phyloP scores from a whole-genome alignment of 768 basidiomycete genomes.

The Serendipita sp. region DNA sequence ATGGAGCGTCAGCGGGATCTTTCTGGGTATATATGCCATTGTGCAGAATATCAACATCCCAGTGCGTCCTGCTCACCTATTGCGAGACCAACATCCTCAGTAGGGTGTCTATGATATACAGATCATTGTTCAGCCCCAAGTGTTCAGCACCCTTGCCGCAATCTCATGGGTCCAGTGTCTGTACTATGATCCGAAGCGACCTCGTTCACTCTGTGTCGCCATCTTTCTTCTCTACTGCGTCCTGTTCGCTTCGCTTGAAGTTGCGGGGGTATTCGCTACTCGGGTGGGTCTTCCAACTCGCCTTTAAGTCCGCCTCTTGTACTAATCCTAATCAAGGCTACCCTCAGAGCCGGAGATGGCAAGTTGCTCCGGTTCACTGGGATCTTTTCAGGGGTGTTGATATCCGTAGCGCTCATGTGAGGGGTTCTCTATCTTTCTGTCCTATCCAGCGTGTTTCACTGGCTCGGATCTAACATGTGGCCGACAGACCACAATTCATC shows the following conservation, averaged over 20 bases:
- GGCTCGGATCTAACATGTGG: constrained; percentile 12
- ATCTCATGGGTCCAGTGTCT: constrained; percentile 36
- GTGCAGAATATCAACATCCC: constrained; percentile 54
- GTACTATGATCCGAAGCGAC: constrained; percentile 39
- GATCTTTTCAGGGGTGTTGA: constrained; percentile 39
- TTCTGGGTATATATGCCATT: constrained; percentile 54
- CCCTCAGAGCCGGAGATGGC: constrained; percentile 22
- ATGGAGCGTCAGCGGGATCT: constrained; percentile 44
- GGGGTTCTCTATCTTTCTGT: constrained; percentile 14
- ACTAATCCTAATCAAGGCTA: constrained; percentile 19
- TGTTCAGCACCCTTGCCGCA: constrained; percentile 20
- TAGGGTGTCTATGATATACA: neutral
- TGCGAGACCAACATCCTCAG: neutral
- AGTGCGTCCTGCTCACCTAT: constrained; percentile 31
- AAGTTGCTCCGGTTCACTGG: constrained; percentile 41
- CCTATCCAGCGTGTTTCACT: neutral
- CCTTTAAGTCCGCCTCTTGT: neutral
- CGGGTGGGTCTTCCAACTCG: constrained; percentile 24
- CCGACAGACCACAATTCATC: constrained; percentile 46
- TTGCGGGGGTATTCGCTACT: constrained; percentile 41
- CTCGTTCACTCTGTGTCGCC: constrained; percentile 14
- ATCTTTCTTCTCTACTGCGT: constrained; percentile 20
- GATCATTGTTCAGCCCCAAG: constrained; percentile 18
- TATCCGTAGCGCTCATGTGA: constrained; percentile 35
- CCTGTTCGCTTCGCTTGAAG: constrained; percentile 41